A percentile compares a stretch with the other conserved stretches of the same genome.
phyloP scores from a whole-genome alignment of 495 filamentous ascomycete genomes.

The Lophiostoma macrostomum region DNA sequence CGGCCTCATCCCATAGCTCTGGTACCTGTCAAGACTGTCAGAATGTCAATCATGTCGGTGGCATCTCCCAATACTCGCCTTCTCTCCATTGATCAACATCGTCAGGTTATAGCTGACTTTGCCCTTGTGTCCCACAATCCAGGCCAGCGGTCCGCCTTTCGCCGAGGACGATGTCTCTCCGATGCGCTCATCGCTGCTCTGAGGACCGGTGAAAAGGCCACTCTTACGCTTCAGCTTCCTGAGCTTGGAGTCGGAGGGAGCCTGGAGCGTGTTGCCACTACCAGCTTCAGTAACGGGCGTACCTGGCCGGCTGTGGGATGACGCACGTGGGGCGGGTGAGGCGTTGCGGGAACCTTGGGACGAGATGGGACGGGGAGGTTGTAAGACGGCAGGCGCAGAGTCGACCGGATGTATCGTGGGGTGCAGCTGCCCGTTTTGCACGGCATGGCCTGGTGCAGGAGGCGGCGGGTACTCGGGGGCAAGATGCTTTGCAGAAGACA shows the following conservation, averaged over 20 bases:
- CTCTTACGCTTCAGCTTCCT: conserved; percentile 27
- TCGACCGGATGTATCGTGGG: conserved; percentile 14
- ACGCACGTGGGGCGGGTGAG: conserved; percentile 14
- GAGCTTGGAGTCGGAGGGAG: conserved; percentile 3
- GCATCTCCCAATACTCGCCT: conserved; percentile 7
- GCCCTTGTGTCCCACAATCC: conserved; percentile 29
- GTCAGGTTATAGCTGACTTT: conserved; percentile 31
- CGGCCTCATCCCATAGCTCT: conserved; percentile 85
- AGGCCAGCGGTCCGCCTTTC: conserved; percentile 22
- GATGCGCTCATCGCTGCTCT: conserved; percentile 26
- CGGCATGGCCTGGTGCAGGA: not conserved
- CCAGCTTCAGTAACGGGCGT: conserved; percentile 13
- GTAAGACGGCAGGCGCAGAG: conserved; percentile 13
- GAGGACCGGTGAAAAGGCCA: conserved; percentile 15
- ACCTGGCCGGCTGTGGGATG: conserved; percentile 7
- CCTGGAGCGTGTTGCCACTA: not conserved
- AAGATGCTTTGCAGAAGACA: conserved; percentile 16
- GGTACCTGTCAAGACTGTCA: conserved; percentile 53
- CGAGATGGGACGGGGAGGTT: conserved; percentile 19
- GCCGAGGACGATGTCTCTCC: not conserved
- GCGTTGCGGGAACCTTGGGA: conserved; percentile 4
- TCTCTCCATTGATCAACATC: conserved; percentile 28
- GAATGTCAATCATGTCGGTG: not conserved
- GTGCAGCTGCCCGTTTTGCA: not conserved
- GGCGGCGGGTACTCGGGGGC: conserved; percentile 20